Base-by-base conservation (phyloP, 1,139 yeast species). In the Protomyces inundatus region DNA sequence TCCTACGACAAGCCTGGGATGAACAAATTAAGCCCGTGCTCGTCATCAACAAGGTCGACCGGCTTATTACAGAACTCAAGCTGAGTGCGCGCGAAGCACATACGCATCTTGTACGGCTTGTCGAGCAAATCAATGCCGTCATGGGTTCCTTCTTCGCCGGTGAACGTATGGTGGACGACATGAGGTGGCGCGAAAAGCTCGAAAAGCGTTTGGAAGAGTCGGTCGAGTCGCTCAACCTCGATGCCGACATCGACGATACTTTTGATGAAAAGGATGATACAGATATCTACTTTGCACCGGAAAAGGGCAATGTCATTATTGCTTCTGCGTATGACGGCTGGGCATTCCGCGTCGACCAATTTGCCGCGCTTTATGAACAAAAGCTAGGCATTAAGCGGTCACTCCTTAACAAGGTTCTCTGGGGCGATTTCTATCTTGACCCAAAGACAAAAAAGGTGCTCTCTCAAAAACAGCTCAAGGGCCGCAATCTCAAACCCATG, bases 251-350 rank as follows among this genome's bases (percentile, higher is more conserved):
- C 12, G 72, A 74, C 7, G 84, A 83, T 12, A 87, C 85, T 64
- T 88, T 80, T 71, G 81, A 86, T 10, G 97, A 90, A 70, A 82
- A 81, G 68, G 88, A 86, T 69, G 98, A 93, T 73, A 84, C 87
- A 55, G 95, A 87, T 70, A 77, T 93, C 50, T 95, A 95, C 73
- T 95, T 95, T 69, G 82, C 90, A 9, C 98, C 99, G 0, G 90
- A 88, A 63, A 82, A 83, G 71, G 90, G 91, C 73, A 95, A 95
- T 73, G 98, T 95, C 5, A 85, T 95, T 1, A 93, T 95, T 77
- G 91, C 97, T 0, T 87, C 96, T 51, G 98, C 98, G 0, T 80
- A 88, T 33, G 98, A 93, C 75, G 98, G 98, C 3, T 95, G 98
- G 98, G 98, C 98, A 0, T 95, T 95, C 75, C 88, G 90, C 60